Evolutionary conservation across 129 eudicot genomes (phyloP).

Genomic region (Rutidosis leptorrhynchoides): DNA sequence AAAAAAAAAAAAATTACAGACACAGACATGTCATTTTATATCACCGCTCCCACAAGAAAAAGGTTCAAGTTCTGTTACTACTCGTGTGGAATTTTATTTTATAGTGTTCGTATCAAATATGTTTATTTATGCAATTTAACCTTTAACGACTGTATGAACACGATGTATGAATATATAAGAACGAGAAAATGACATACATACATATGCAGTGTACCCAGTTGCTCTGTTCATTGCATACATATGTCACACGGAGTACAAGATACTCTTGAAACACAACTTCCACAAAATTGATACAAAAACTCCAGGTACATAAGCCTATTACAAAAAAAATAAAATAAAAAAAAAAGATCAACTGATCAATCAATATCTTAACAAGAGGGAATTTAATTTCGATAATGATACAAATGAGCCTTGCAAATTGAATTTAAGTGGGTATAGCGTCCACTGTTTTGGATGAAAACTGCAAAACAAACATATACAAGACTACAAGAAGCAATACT

Average conservation of each 20-base stretch:
- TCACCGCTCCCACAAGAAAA: too few species aligned
- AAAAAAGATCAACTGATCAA: constrained; percentile 24
- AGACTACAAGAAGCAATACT: constrained; percentile 40
- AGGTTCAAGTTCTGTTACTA: too few species aligned
- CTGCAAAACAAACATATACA: constrained; percentile 40
- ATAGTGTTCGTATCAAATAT: too few species aligned
- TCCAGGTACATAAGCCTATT: constrained; percentile 26
- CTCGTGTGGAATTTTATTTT: too few species aligned
- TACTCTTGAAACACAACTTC: not conserved
- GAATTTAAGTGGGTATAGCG: constrained; percentile 70
- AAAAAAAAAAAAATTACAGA: too few species aligned
- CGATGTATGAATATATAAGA: too few species aligned
- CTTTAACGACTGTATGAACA: too few species aligned
- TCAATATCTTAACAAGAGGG: constrained; percentile 23
- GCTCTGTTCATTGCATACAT: not conserved
- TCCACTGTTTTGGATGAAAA: constrained; percentile 33
- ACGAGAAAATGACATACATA: too few species aligned
- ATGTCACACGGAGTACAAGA: not conserved
- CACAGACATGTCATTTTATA: too few species aligned
- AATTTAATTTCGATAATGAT: constrained; percentile 11
- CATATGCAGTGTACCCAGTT: not conserved
- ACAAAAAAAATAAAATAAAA: too few species aligned
- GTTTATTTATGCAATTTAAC: too few species aligned
- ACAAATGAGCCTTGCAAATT: not conserved
- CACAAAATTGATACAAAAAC: constrained; percentile 24